Conservation (phyloP, 306 rosid genomes). For the Lathyrus aphaca region DNA sequence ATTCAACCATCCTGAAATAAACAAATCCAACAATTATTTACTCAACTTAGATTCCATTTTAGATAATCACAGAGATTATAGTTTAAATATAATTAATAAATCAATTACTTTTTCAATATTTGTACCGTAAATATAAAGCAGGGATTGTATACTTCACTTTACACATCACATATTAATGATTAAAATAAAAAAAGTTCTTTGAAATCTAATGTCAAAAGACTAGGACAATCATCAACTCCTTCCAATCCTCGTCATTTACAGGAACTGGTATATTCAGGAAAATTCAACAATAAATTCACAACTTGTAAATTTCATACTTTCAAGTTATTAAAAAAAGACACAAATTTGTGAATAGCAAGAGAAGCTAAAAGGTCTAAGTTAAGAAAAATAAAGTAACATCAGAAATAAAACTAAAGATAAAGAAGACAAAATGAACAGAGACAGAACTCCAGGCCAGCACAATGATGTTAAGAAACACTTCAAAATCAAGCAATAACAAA, state of each 20-base stretch:
- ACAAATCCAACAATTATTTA: constrained; percentile 9
- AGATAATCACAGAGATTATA: constrained; percentile 1
- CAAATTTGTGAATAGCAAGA: not conserved
- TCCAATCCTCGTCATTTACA: not conserved
- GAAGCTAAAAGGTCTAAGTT: not conserved
- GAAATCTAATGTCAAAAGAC: not conserved
- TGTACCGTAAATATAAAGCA: constrained; percentile 3
- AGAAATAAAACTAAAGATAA: not conserved
- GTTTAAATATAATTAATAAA: not conserved
- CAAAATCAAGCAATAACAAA: no score
- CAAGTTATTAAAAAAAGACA: not conserved
- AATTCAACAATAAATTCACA: not conserved
- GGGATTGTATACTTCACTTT: not conserved
- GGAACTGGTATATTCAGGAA: not conserved
- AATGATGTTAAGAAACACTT: not conserved
- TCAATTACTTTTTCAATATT: not conserved
- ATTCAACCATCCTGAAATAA: constrained; percentile 55
- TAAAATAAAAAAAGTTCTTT: not conserved
- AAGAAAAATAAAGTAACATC: not conserved
- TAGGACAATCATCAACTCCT: no score
- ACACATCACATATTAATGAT: not conserved
- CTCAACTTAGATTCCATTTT: constrained; percentile 33
- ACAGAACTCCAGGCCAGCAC: not conserved
- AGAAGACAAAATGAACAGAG: not conserved
- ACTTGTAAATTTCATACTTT: not conserved